A percentile compares a stretch with the other conserved stretches of the same genome.
Conservation (phyloP, 208 protist species). For the Leishmania martiniquensis region DNA sequence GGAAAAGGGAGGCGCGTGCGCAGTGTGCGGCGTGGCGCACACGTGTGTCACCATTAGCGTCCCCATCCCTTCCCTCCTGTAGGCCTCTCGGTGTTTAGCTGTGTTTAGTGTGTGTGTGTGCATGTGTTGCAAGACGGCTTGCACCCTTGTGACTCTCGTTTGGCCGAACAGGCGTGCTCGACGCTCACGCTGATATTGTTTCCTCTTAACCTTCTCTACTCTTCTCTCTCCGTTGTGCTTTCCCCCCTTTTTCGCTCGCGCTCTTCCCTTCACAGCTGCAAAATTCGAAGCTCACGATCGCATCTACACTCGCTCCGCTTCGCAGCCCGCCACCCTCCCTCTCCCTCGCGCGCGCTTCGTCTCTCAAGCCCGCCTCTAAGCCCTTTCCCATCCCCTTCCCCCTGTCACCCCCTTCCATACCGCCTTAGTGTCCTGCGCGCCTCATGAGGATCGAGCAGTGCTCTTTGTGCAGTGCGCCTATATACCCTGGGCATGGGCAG, state of each 20-base stretch:
- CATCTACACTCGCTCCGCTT: background rate
- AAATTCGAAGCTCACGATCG: background rate
- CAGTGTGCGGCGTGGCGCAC: background rate
- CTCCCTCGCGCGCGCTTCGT: background rate
- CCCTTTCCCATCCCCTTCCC: conserved; percentile 4
- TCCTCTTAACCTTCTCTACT: background rate
- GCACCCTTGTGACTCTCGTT: too few relatives aligned
- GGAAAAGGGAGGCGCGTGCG: background rate
- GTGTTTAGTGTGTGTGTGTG: background rate
- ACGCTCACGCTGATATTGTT: background rate
- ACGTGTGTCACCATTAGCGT: background rate
- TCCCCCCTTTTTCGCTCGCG: background rate
- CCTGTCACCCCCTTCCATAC: background rate
- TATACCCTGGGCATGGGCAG: conserved; percentile 99
- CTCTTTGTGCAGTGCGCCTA: conserved; percentile 96
- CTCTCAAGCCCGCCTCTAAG: background rate
- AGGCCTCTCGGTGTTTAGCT: background rate
- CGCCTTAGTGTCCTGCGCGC: background rate
- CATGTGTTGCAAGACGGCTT: background rate
- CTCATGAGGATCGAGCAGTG: conserved; percentile 98
- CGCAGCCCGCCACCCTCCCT: background rate
- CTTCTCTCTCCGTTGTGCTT: background rate
- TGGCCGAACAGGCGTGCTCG: background rate
- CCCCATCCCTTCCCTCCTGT: background rate
- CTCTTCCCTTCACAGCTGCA: background rate